Evolutionary conservation across 805 yeast genomes (phyloP).

Genomic region (Starmerella vitae): DNA sequence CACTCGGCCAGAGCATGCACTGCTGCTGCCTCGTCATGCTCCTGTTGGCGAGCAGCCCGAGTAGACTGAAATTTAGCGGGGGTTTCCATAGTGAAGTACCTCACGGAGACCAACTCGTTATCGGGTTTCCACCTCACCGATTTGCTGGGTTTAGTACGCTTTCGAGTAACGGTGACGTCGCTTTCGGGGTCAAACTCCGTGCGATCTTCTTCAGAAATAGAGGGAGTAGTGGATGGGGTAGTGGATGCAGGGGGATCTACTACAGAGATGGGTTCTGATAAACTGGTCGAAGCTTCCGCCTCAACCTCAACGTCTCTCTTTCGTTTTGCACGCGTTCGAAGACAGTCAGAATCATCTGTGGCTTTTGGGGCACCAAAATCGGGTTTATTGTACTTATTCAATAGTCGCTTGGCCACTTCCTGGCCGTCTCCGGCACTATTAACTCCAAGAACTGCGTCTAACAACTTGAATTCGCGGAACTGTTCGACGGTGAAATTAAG

Average conservation of each 20-base stretch:
- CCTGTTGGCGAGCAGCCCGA: conserved; percentile 15
- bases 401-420: neutral
- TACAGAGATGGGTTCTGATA: neutral
- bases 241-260: neutral
- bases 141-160: conserved; percentile 16
- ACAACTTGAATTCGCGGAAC: conserved; percentile 7
- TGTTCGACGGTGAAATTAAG: conserved; percentile 9
- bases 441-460: neutral
- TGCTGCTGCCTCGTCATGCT: conserved; percentile 18
- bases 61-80: conserved; percentile 18
- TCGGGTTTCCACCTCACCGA: conserved; percentile 26
- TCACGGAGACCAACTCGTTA: conserved; percentile 23
- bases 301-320: conserved; percentile 9
- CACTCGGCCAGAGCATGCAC: conserved; percentile 15
- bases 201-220: neutral
- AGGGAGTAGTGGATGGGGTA: neutral
- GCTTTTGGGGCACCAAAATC: conserved; percentile 7
- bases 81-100: conserved; percentile 22
- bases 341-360: conserved; percentile 8
- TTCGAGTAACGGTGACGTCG: conserved; percentile 9
- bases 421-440: neutral
- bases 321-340: conserved; percentile 9
- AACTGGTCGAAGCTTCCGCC: neutral
- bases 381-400: conserved; percentile 1
- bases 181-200: neutral